Percentiles rank a stretch among this genome's conserved stretches.
Evolutionary conservation across 2,329 filamentous ascomycete genomes (phyloP).

Genomic region (Paramyrothecium sp.): DNA sequence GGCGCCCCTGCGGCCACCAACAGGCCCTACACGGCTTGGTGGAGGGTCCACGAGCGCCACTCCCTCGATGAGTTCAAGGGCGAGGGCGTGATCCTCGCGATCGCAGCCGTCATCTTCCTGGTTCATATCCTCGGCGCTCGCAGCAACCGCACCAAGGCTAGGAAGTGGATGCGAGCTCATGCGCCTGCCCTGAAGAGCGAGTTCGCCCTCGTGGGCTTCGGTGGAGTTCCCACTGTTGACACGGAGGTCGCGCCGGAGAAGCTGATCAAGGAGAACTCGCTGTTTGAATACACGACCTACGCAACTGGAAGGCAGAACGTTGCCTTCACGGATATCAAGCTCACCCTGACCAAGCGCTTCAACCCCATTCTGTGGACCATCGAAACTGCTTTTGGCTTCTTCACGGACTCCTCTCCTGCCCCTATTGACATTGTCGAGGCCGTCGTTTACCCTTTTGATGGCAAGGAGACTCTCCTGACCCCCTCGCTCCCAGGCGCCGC

Average conservation of each 20-base stretch:
- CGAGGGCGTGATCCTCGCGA: slow-evolving; percentile 77
- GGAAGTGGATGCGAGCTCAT: slow-evolving; percentile 76
- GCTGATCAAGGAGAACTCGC: slow-evolving; percentile 80
- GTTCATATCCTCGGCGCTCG: slow-evolving; percentile 80
- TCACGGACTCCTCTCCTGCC: slow-evolving; percentile 72
- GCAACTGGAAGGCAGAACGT: slow-evolving; percentile 90
- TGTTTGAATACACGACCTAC: slow-evolving; percentile 84
- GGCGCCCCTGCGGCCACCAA: slow-evolving; percentile 46
- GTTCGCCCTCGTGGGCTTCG: slow-evolving; percentile 85
- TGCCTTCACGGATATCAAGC: slow-evolving; percentile 83
- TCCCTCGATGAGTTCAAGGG: slow-evolving; percentile 80
- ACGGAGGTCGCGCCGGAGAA: slow-evolving; percentile 34
- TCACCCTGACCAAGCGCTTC: slow-evolving; percentile 81
- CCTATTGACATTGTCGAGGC: slow-evolving; percentile 75
- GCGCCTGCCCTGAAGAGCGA: slow-evolving; percentile 71
- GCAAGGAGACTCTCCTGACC: slow-evolving; percentile 78
- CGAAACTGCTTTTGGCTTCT: slow-evolving; percentile 70
- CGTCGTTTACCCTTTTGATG: slow-evolving; percentile 84
- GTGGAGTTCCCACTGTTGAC: slow-evolving; percentile 51
- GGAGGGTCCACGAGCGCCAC: slow-evolving; percentile 91
- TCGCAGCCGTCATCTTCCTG: slow-evolving; percentile 71
- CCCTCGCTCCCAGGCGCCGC: slow-evolving; percentile 60
- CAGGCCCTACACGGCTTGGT: slow-evolving; percentile 88
- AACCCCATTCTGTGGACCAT: slow-evolving; percentile 66
- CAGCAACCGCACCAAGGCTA: slow-evolving; percentile 77